Evolutionary conservation across 31 red algal species (phyloP).

Genomic region (Bonnemaisonia californica): DNA sequence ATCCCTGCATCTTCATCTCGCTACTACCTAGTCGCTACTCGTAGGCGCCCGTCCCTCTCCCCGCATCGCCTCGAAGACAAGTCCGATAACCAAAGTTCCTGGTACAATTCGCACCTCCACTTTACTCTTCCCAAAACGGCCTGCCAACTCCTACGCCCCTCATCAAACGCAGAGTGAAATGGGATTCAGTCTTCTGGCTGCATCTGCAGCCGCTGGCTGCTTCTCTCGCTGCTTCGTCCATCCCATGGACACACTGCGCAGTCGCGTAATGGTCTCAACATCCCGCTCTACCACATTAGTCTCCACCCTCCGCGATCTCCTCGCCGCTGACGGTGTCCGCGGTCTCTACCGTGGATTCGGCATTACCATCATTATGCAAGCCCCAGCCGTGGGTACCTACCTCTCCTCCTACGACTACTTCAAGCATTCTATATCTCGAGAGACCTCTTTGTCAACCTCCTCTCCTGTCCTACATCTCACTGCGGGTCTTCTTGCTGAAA

Average conservation of each 20-base stretch:
- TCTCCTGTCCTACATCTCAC: constrained; percentile 71
- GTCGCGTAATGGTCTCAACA: constrained; percentile 87
- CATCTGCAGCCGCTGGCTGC: constrained; percentile 79
- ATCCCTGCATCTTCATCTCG: too few species aligned
- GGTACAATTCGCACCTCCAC: too few species aligned
- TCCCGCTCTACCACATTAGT: constrained; percentile 36
- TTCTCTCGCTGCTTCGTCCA: constrained; percentile 91
- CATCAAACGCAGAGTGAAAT: too few species aligned
- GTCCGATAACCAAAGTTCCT: too few species aligned
- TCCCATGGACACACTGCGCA: constrained; percentile 96
- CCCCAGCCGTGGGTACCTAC: constrained; percentile 93
- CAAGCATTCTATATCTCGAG: constrained; percentile 52
- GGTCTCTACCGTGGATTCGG: constrained; percentile 94
- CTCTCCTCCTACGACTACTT: constrained; percentile 89
- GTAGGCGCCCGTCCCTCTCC: too few species aligned
- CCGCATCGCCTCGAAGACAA: too few species aligned
- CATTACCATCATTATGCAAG: constrained; percentile 89
- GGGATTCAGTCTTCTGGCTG: constrained; percentile 53
- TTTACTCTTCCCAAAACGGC: too few species aligned
- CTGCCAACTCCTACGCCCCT: too few species aligned
- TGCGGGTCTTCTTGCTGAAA: constrained; percentile 85
- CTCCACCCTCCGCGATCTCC: constrained; percentile 31
- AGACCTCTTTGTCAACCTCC: constrained; percentile 6
- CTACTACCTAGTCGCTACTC: too few species aligned
- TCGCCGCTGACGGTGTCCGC: constrained; percentile 60